Base-by-base conservation (phyloP, 2,329 filamentous ascomycete genomes). In the Didymella sp. region DNA sequence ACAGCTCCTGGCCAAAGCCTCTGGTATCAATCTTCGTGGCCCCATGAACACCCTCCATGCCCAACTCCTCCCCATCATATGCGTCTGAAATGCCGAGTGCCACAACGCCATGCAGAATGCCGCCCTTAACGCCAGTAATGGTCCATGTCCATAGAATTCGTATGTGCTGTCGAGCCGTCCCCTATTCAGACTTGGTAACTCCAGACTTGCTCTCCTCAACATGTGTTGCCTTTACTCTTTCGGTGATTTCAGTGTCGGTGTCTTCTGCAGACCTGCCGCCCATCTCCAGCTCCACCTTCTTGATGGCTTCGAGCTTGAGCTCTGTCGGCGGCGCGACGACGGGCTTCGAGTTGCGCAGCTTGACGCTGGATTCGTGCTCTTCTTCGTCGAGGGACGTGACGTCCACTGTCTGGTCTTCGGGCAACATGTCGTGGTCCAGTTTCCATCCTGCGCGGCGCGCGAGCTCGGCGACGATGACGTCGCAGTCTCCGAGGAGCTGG, bases 401-500 rank as follows among this genome's bases (percentile, higher is more conserved):
- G 22, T 85, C 78, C 17, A 92, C 80, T 55, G 81, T 77, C 75
- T 91, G 87, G 30, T 84, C 80, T 8, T 82, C 76, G n/a, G 88
- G 87, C 56, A 95, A 84, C 91, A 96, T 96, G 63, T 91, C 88
- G 71, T 97, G 92, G 41, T 85, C 73, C 50, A 96, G 77, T 6
- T 86, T 80, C 95, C 95, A 98, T 3, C 89, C 89, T 1, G 91
- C 87, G 12, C 91, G 86, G 41, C 88, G 85, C 72, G 91, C 94
- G 49, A 99, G 84, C 79, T 98, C 94, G 0, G 89, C 85, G 13
- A 98, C 90, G 8, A 98, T 88, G 37, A 92, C 85, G 72, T 99
- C 95, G 77, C 94, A 97, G 73, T 97, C 92, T 31, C 95, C 95
- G n/a, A 98, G 82, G 52, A 99, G 84, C 73, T 97, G 93, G 65